Conservation (phyloP, 106 monocot genomes). For the Dactylorhiza incarnata region DNA sequence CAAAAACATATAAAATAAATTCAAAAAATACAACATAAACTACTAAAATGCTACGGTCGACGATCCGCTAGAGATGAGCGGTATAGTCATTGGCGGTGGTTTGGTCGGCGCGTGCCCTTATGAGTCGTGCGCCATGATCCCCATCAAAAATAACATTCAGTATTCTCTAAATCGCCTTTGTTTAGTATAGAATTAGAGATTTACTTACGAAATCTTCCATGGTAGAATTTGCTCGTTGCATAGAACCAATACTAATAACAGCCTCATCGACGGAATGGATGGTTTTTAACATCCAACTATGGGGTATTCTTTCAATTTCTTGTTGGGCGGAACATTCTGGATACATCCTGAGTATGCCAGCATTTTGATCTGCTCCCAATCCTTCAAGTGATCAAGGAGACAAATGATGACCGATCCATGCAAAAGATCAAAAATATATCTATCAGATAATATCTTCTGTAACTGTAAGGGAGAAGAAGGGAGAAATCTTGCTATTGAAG, state of each 20-base stretch:
- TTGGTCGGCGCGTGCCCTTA: too few species aligned
- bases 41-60: too few species aligned
- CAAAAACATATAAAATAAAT: too few species aligned
- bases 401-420: not conserved
- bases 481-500: not conserved
- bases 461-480: not conserved
- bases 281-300: not conserved
- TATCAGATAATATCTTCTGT: not conserved
- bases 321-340: slow-evolving; percentile 11
- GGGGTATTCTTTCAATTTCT: slow-evolving; percentile 6
- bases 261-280: slow-evolving; percentile 11
- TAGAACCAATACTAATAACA: slow-evolving; percentile 46
- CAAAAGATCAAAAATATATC: not conserved
- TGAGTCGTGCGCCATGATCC: too few species aligned
- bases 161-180: too few species aligned
- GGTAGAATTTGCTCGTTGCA: slow-evolving; percentile 78
- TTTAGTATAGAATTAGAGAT: too few species aligned
- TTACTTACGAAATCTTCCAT: slow-evolving; percentile 90
- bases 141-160: too few species aligned
- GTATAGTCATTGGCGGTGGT: too few species aligned
- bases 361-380: slow-evolving; percentile 1
- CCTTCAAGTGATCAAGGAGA: not conserved
- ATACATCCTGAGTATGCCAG: slow-evolving; percentile 26
- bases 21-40: too few species aligned
- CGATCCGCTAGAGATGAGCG: too few species aligned